phyloP scores from a whole-genome alignment of 176 grass and related monocot species.

The Urochloa ruziziensis region DNA sequence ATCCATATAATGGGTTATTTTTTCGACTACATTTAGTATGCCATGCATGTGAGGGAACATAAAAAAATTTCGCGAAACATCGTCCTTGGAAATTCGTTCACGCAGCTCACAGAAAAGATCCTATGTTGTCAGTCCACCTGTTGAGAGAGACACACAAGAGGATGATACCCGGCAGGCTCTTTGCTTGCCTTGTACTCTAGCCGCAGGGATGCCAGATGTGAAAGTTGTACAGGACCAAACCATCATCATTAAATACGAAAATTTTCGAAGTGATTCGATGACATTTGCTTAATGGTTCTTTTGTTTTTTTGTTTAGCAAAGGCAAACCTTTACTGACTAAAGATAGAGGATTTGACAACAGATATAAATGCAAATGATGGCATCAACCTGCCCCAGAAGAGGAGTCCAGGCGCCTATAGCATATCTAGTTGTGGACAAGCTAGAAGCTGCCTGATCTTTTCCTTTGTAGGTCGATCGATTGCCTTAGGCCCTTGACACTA shows the following conservation, averaged over 20 bases:
- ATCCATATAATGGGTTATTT: too few relatives aligned
- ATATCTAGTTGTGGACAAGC: too few relatives aligned
- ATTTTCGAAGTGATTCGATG: neutral
- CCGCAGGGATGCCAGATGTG: neutral
- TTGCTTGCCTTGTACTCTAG: conserved; percentile 24
- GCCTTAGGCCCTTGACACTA: too few relatives aligned
- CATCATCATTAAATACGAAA: neutral
- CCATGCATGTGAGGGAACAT: too few relatives aligned
- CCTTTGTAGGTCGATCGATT: too few relatives aligned
- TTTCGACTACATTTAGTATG: too few relatives aligned
- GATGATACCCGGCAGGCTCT: neutral
- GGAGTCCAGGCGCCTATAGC: too few relatives aligned
- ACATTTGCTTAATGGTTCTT: neutral
- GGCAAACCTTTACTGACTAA: neutral
- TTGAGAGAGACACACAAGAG: neutral
- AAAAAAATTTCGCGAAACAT: too few relatives aligned
- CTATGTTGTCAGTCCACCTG: neutral
- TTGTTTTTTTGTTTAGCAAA: neutral
- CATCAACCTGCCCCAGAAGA: too few relatives aligned
- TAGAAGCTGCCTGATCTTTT: too few relatives aligned
- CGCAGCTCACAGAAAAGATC: neutral
- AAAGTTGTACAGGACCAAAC: neutral
- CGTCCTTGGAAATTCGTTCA: neutral
- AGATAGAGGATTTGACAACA: neutral
- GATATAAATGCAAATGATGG: neutral